A percentile compares a stretch with the other conserved stretches of the same genome.
These are phyloP conservation scores for Arthroderma sp. DNA, from an alignment of 2,329 filamentous ascomycete genomes.

Conservation along the genomic window DNA sequence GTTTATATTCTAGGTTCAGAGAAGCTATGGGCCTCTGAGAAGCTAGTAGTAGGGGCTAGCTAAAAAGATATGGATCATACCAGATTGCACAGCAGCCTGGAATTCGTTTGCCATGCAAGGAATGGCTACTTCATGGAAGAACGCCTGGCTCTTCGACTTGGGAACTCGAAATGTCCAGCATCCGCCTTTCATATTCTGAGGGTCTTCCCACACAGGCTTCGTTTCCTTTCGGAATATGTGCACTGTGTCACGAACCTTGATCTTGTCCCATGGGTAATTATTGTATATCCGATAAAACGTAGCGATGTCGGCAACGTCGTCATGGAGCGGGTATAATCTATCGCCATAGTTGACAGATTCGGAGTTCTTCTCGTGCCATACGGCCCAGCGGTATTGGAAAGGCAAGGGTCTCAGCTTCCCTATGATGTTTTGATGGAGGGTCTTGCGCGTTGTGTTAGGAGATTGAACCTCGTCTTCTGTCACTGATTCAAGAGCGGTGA, in stretches of 20 bases:
- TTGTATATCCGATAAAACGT: constrained; percentile 70
- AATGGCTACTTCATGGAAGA: constrained; percentile 29
- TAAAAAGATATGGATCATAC: constrained; percentile 41
- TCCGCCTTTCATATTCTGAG: constrained; percentile 72
- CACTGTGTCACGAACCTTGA: constrained; percentile 65
- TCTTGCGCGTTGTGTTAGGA: constrained; percentile 21
- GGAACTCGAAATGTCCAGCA: constrained; percentile 87
- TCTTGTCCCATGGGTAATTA: constrained; percentile 63
- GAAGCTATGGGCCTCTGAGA: neutral
- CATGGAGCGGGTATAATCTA: constrained; percentile 29
- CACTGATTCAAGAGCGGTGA: neutral
- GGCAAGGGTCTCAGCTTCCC: constrained; percentile 36
- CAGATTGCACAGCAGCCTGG: constrained; percentile 60
- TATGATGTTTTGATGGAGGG: constrained; percentile 34
- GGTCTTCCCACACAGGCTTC: constrained; percentile 70
- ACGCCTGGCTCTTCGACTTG: constrained; percentile 53
- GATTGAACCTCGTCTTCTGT: constrained; percentile 13
- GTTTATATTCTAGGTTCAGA: neutral
- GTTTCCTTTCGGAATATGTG: constrained; percentile 72
- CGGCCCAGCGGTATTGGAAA: constrained; percentile 37
- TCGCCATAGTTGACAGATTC: constrained; percentile 22
- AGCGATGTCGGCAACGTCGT: constrained; percentile 32
- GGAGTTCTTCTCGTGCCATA: constrained; percentile 37
- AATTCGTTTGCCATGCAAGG: constrained; percentile 30
- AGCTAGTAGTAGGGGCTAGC: too few relatives aligned